Evolutionary conservation across 306 rosid genomes (phyloP).

Genomic region (Quercus aquifolioides): DNA sequence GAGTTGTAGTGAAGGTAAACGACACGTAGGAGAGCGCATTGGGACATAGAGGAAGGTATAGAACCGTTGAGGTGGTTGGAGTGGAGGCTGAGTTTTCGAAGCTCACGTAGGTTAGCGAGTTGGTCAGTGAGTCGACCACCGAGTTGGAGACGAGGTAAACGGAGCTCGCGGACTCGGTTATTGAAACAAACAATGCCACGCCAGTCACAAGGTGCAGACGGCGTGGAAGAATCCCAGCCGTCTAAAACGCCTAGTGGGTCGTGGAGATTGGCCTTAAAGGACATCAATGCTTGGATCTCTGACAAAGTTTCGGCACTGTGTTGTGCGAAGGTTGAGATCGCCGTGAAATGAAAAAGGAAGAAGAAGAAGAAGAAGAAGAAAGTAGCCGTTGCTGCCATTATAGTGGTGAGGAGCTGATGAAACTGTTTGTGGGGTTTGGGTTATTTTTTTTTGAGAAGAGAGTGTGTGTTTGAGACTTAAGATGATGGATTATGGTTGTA

Average conservation of each 20-base stretch:
- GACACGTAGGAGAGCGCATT: conserved; percentile 57
- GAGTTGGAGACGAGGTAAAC: conserved; percentile 69
- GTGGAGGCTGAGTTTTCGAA: conserved; percentile 66
- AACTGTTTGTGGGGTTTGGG: not conserved
- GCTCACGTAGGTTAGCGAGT: conserved; percentile 41
- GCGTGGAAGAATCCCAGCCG: conserved; percentile 58
- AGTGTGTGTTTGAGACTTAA: conserved; percentile 12
- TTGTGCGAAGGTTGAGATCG: conserved; percentile 18
- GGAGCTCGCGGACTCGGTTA: conserved; percentile 54
- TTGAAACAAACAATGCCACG: conserved; percentile 54
- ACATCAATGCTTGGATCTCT: conserved; percentile 52
- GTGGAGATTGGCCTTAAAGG: conserved; percentile 47
- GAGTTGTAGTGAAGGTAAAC: conserved; percentile 65
- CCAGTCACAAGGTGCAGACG: conserved; percentile 81
- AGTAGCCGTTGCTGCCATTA: conserved; percentile 57
- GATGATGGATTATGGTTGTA: not conserved
- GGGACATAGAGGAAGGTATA: conserved; percentile 62
- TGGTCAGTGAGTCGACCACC: conserved; percentile 41
- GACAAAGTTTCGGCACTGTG: not conserved
- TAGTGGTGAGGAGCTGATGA: not conserved
- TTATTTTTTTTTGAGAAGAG: not conserved
- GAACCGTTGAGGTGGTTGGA: conserved; percentile 63
- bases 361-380: conserved; percentile 23
- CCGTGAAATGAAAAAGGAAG: conserved; percentile 19
- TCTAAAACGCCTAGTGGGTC: conserved; percentile 64